A percentile compares a stretch with the other conserved stretches of the same genome.
These are phyloP conservation scores for Russula compacta DNA, from an alignment of 768 basidiomycete species.

Conservation along the genomic window DNA sequence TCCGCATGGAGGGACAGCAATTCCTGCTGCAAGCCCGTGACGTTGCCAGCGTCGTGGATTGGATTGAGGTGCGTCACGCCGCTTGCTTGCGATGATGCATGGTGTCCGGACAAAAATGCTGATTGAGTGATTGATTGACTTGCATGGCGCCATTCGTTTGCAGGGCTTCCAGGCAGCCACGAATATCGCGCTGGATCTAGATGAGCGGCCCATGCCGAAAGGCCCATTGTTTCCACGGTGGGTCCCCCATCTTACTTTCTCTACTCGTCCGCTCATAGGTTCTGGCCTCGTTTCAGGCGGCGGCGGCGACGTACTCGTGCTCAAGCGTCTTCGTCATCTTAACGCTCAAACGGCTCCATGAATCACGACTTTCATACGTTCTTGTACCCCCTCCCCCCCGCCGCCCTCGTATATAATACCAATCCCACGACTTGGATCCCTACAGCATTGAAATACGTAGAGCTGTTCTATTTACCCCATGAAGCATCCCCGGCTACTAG, in stretches of 20 bases:
- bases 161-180: slow-evolving; percentile 86
- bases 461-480: neutral
- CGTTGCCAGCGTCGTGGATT: slow-evolving; percentile 78
- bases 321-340: neutral
- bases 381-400: neutral
- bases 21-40: slow-evolving; percentile 87
- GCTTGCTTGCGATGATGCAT: neutral
- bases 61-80: slow-evolving; percentile 76
- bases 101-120: neutral
- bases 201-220: slow-evolving; percentile 85
- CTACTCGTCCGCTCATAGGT: neutral
- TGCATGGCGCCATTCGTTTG: neutral
- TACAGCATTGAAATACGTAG: neutral
- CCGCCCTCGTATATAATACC: neutral
- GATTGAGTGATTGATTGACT: neutral
- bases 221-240: slow-evolving; percentile 80
- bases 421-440: neutral
- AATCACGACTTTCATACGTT: neutral
- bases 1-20: slow-evolving; percentile 91
- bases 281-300: slow-evolving; percentile 5
- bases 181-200: slow-evolving; percentile 87
- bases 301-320: slow-evolving; percentile 11
- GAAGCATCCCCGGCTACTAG: neutral
- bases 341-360: neutral
- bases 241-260: slow-evolving; percentile 22